These are phyloP conservation scores for Aspergillus japonicus DNA, from an alignment of 2,329 filamentous ascomycete genomes.

Conservation along the genomic window DNA sequence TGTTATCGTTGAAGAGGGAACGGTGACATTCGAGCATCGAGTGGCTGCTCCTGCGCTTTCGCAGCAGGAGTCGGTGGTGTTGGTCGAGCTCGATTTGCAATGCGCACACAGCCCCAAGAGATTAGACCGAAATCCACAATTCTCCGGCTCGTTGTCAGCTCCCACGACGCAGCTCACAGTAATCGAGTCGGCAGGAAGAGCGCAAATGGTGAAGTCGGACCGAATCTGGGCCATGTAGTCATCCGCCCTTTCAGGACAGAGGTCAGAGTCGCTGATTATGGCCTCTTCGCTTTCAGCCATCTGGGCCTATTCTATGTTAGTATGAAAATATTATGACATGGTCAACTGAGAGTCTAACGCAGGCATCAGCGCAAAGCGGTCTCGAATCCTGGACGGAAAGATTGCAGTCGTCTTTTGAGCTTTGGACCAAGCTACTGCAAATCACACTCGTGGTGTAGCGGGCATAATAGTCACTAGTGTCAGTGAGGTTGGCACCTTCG, in stretches of 20 bases:
- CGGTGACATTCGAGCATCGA: constrained; percentile 70
- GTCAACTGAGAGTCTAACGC: constrained; percentile 55
- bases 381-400: constrained; percentile 63
- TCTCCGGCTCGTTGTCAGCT: constrained; percentile 73
- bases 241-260: constrained; percentile 67
- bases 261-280: constrained; percentile 68
- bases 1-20: constrained; percentile 68
- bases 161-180: constrained; percentile 73
- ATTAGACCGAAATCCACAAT: constrained; percentile 80
- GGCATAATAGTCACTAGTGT: constrained; percentile 81
- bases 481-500: constrained; percentile 69
- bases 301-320: constrained; percentile 58
- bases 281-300: constrained; percentile 86
- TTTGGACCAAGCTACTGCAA: constrained; percentile 92
- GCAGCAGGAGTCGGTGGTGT: constrained; percentile 94
- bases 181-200: constrained; percentile 76
- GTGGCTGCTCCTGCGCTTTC: constrained; percentile 73
- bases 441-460: constrained; percentile 89
- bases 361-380: constrained; percentile 86
- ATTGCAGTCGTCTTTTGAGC: constrained; percentile 69
- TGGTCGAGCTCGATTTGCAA: constrained; percentile 77
- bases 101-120: constrained; percentile 78
- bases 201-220: constrained; percentile 88
- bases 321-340: neutral
- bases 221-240: constrained; percentile 75